Base-by-base conservation (phyloP, 139 green algal genomes). In the Chlorella vulgaris region DNA sequence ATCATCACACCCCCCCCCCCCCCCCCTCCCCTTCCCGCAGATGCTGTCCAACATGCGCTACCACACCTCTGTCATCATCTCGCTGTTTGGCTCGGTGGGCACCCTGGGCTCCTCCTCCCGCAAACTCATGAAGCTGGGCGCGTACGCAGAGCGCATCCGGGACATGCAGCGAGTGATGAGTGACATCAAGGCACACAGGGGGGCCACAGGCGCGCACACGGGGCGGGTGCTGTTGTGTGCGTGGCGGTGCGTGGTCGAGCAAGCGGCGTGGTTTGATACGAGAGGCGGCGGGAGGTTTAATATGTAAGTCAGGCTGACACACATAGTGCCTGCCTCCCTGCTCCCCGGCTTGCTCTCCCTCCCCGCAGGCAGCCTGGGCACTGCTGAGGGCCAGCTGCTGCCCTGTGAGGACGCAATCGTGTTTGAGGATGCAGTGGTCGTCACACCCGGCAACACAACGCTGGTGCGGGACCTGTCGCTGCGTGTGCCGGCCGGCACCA, bases 11-110 rank as follows among this genome's bases (percentile, higher is more conserved):
- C 36, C 1, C 2, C n/a, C 43, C 69, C 13, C 6, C 31, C 13
- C 43, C 43, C 4, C 69, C 69, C 69, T 4, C 24, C 28, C 35
- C 26, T 38, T 22, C 8, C 35, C 13, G 13, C 63, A 89, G 40
- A 96, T 96, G 92, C 89, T 96, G 61, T 83, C 67, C 78, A 88
- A 90, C 82, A 96, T 96, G 92, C 90, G 92, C 8, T 96, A 96
- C 86, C 92, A 96, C 87, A 96, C 92, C 50, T 83, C 53, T 39
- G 89, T 96, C 26, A 87, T 94, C 74, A 94, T 96, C 83, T 80
- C 81, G 42, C 83, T 96, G 39, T 96, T 95, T 81, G 58, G 62
- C 33, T 83, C 92, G 13, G 28, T 93, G 33, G 92, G 92, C 65
- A 91, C 89, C 10, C 85, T 96, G n/a, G 92, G 84, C 21, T 47